Conservation (phyloP, 192 early-diverging fungal genomes). For the Dimargaris cristalligena region DNA sequence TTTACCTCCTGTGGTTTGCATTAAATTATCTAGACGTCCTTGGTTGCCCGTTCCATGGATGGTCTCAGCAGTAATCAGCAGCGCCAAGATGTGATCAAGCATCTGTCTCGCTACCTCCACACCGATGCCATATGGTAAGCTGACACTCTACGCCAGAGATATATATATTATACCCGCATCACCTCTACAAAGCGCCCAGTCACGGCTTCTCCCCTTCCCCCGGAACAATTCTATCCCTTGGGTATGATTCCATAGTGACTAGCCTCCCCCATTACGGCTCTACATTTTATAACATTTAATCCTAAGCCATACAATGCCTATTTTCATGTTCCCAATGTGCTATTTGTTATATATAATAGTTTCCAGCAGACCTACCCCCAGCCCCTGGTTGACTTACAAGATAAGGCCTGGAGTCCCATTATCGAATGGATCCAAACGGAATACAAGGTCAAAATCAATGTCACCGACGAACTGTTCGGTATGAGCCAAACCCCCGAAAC, state of each 20-base stretch:
- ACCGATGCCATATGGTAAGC: conserved; percentile 71
- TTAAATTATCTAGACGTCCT: too few species aligned
- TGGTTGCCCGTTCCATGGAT: conserved; percentile 74
- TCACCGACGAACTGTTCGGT: conserved; percentile 52
- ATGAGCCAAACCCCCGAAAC: conserved; percentile 47
- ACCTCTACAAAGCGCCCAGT: too few species aligned
- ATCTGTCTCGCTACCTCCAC: conserved; percentile 64
- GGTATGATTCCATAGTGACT: too few species aligned
- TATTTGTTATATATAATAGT: conserved; percentile 14
- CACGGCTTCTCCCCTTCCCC: too few species aligned
- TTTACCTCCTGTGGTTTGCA: too few species aligned
- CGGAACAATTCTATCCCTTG: too few species aligned
- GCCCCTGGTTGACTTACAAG: conserved; percentile 60
- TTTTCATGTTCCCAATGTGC: too few species aligned
- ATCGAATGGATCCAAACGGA: conserved; percentile 50
- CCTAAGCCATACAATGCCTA: too few species aligned
- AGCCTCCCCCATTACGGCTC: too few species aligned
- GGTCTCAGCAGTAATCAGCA: conserved; percentile 37
- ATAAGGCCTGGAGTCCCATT: conserved; percentile 61
- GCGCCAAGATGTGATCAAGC: conserved; percentile 51
- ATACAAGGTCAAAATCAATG: conserved; percentile 50
- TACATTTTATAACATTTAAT: too few species aligned
- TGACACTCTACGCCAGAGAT: too few species aligned
- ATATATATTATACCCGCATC: too few species aligned
- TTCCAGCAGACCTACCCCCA: conserved; percentile 69